Evolutionary conservation across 129 eudicot genomes (phyloP).

Genomic region (Flaveria linearis): DNA sequence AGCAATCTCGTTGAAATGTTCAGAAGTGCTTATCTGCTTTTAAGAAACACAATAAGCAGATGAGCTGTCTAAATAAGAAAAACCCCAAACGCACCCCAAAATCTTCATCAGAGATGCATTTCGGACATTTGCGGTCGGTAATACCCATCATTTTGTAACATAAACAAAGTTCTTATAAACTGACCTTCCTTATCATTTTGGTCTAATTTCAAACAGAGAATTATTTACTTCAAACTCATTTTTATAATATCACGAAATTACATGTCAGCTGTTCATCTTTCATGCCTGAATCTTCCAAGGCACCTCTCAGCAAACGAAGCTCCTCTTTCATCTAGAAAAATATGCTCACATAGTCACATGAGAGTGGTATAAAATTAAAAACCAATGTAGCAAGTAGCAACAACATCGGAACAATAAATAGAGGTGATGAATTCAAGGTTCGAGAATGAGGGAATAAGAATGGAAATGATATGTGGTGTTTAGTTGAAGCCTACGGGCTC

Average conservation of each 20-base stretch:
- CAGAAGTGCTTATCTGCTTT: not conserved
- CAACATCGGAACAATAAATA: not conserved
- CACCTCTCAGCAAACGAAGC: constrained; percentile 53
- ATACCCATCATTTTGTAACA: no score
- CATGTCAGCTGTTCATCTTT: constrained; percentile 53
- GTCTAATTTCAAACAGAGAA: constrained; percentile 7
- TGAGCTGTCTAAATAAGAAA: not conserved
- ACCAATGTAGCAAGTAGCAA: no score
- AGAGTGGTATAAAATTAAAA: no score
- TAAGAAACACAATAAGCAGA: not conserved
- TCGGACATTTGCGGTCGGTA: no score
- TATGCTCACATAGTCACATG: not conserved
- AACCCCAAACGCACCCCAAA: not conserved
- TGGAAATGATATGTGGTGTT: not conserved
- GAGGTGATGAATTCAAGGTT: not conserved
- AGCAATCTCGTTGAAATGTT: not conserved
- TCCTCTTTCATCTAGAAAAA: constrained; percentile 74
- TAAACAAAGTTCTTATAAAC: not conserved
- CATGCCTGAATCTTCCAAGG: constrained; percentile 50
- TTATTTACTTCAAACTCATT: no score
- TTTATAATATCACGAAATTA: constrained; percentile 40
- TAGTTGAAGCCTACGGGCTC: not conserved
- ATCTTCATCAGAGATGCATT: no score
- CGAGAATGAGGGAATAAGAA: not conserved
- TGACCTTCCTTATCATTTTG: not conserved